Percentiles rank a stretch among this genome's conserved stretches.
Evolutionary conservation across 495 filamentous ascomycete species (phyloP).

Genomic region (Cenococcum geophilum): DNA sequence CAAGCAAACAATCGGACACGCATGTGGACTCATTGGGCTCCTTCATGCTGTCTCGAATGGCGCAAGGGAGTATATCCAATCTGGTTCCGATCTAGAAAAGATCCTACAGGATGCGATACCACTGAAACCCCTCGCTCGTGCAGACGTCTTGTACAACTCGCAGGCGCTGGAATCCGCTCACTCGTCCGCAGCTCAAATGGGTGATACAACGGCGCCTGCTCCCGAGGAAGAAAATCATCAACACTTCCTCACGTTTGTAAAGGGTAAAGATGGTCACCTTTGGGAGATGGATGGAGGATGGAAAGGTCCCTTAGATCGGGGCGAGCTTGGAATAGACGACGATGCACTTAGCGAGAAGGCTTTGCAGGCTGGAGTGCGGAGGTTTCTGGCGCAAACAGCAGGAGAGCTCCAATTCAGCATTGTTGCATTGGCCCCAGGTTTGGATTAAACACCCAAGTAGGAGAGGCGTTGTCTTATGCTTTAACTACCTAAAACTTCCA

Average conservation of each 20-base stretch:
- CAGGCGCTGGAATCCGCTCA: conserved; percentile 65
- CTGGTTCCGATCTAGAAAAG: conserved; percentile 43
- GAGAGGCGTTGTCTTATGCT: too few species aligned
- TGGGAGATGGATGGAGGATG: background rate
- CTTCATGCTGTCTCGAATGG: conserved; percentile 70
- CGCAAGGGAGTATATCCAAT: conserved; percentile 40
- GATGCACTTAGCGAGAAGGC: conserved; percentile 7
- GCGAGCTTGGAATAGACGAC: background rate
- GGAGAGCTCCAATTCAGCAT: background rate
- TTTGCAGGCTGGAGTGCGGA: background rate
- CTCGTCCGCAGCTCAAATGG: conserved; percentile 58
- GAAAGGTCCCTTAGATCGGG: conserved; percentile 3
- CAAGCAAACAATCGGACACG: conserved; percentile 79
- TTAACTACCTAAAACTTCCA: too few species aligned
- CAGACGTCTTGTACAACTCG: conserved; percentile 65
- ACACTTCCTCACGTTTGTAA: conserved; percentile 7
- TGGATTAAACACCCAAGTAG: conserved; percentile 3
- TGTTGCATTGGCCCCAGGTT: conserved; percentile 7
- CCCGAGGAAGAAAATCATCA: background rate
- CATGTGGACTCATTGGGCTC: conserved; percentile 76
- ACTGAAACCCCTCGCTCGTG: conserved; percentile 51
- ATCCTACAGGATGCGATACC: conserved; percentile 46
- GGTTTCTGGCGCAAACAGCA: background rate
- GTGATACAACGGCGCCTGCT: conserved; percentile 42
- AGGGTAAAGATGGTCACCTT: conserved; percentile 4